Evolutionary conservation across 225 moss, liverwort and hornwort species (phyloP).

Genomic region (Asterella californica): DNA sequence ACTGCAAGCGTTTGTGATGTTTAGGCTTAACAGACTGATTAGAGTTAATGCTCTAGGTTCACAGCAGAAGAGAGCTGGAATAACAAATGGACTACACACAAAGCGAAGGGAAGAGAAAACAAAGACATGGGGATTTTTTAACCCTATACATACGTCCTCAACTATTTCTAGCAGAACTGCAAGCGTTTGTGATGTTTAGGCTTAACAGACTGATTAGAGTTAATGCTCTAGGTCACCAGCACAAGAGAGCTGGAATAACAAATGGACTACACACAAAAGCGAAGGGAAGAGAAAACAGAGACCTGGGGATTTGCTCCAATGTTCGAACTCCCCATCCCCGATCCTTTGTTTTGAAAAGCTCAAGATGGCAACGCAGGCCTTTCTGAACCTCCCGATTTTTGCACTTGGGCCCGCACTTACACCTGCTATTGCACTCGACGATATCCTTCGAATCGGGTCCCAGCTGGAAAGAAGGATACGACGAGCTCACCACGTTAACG

Average conservation of each 20-base stretch:
- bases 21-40: no score
- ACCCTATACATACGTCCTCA: no score
- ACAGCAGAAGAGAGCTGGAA: no score
- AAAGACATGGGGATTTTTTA: slow-evolving; percentile 70
- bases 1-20: no score
- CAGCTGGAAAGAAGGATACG: slow-evolving; percentile 40
- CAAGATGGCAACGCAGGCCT: slow-evolving; percentile 69
- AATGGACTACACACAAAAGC: background rate
- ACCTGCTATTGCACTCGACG: slow-evolving; percentile 65
- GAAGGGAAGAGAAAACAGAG: background rate
- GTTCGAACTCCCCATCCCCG: slow-evolving; percentile 93
- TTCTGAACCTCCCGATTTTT: slow-evolving; percentile 84
- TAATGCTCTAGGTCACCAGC: no score
- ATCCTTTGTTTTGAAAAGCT: slow-evolving; percentile 77
- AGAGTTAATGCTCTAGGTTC: no score
- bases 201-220: no score
- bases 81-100: background rate
- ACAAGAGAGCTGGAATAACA: no score
- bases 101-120: background rate
- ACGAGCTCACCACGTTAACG: background rate
- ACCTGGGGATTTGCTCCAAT: slow-evolving; percentile 77
- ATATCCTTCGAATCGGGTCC: slow-evolving; percentile 82
- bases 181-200: no score
- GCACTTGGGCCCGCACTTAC: slow-evolving; percentile 70
- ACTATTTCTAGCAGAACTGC: no score